These are phyloP conservation scores for Lathyrus oleraceus DNA, from an alignment of 306 rosid species.

Conservation along the genomic window DNA sequence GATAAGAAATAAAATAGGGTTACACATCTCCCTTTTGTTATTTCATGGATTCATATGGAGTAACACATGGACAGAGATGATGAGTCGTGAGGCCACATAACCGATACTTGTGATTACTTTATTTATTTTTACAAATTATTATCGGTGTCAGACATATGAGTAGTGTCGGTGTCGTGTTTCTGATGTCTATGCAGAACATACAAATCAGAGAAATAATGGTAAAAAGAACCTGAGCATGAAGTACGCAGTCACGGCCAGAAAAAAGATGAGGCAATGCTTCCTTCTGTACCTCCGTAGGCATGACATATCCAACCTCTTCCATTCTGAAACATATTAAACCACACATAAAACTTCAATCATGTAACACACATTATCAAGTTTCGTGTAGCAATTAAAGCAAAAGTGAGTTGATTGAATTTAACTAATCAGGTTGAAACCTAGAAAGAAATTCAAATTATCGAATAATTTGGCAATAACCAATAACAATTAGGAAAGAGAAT, in stretches of 20 bases:
- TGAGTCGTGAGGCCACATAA: background rate
- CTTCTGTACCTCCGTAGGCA: constrained; percentile 72
- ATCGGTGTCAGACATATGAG: too few relatives aligned
- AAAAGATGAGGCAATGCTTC: constrained; percentile 72
- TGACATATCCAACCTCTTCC: constrained; percentile 78
- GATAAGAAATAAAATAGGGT: constrained; percentile 39
- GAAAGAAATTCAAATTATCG: background rate
- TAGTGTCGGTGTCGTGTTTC: too few relatives aligned
- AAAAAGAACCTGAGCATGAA: constrained; percentile 83
- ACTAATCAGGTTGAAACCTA: too few relatives aligned
- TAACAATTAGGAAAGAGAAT: background rate
- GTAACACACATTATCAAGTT: background rate
- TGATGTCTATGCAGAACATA: background rate
- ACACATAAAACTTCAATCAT: constrained; percentile 3
- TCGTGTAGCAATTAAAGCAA: too few relatives aligned
- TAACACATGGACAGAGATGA: background rate
- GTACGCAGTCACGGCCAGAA: constrained; percentile 73
- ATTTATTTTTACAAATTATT: too few relatives aligned
- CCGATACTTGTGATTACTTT: too few relatives aligned
- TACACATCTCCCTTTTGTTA: constrained; percentile 8
- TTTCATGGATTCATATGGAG: background rate
- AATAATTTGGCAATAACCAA: background rate
- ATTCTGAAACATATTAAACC: constrained; percentile 45
- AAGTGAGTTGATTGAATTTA: too few relatives aligned
- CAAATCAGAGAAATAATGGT: background rate